Conservation (phyloP, 106 monocot species). For the Narthecium ossifragum region DNA sequence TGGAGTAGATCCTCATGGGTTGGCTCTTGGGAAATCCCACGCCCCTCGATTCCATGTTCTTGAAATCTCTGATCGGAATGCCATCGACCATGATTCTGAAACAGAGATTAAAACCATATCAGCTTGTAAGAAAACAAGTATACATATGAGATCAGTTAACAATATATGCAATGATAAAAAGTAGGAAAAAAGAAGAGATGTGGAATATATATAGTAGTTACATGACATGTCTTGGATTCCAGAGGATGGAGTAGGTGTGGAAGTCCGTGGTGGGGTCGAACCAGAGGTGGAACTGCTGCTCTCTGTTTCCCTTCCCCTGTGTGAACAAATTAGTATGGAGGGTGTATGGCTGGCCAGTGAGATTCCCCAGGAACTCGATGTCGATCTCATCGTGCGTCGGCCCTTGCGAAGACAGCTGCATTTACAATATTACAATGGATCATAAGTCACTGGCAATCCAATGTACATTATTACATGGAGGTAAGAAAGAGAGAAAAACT, state of each 20-base stretch:
- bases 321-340: constrained; percentile 13
- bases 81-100: constrained; percentile 13
- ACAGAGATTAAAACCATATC: neutral
- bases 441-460: too few species aligned
- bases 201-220: too few species aligned
- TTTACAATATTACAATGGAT: too few species aligned
- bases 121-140: too few species aligned
- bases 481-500: too few species aligned
- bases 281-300: constrained; percentile 19
- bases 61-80: constrained; percentile 12
- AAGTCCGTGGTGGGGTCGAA: constrained; percentile 16
- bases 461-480: too few species aligned
- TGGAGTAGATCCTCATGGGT: constrained; percentile 12
- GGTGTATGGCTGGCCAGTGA: constrained; percentile 7
- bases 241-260: constrained; percentile 9
- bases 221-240: constrained; percentile 14
- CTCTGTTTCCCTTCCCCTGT: constrained; percentile 11
- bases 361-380: constrained; percentile 14
- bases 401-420: constrained; percentile 9
- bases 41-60: constrained; percentile 3
- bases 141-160: too few species aligned
- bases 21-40: constrained; percentile 9
- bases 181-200: too few species aligned
- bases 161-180: too few species aligned
- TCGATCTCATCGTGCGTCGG: constrained; percentile 14